These are phyloP conservation scores for Paramecium caudatum DNA, from an alignment of 73 alveolate genomes.

Conservation along the genomic window DNA sequence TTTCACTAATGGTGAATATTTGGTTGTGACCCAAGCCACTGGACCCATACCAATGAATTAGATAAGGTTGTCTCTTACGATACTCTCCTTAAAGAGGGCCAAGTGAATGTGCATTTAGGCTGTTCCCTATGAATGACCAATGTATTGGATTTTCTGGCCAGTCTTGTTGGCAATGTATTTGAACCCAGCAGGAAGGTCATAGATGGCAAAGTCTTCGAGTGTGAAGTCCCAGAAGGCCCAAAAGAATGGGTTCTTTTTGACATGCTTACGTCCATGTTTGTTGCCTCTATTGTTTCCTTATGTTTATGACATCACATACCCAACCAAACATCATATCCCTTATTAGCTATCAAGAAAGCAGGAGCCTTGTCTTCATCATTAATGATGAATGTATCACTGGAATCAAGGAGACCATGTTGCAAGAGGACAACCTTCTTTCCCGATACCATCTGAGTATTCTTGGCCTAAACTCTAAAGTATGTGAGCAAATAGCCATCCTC, in stretches of 20 bases:
- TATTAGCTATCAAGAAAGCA: constrained; percentile 83
- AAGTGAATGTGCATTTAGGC: constrained; percentile 88
- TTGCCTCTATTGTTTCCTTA: constrained; percentile 88
- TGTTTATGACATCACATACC: constrained; percentile 71
- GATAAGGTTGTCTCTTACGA: constrained; percentile 69
- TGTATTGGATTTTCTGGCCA: constrained; percentile 85
- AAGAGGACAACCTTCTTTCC: constrained; percentile 88
- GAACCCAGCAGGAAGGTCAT: constrained; percentile 92
- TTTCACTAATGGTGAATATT: constrained; percentile 47
- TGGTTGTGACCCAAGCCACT: constrained; percentile 74
- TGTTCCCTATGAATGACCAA: constrained; percentile 98
- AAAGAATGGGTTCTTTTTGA: constrained; percentile 78
- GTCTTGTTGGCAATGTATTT: constrained; percentile 84
- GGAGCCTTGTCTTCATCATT: constrained; percentile 89
- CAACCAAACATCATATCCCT: constrained; percentile 96
- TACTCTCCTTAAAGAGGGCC: constrained; percentile 80
- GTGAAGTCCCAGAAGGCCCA: constrained; percentile 92
- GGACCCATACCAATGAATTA: constrained; percentile 80
- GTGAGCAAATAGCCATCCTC: constrained; percentile 94
- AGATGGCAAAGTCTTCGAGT: constrained; percentile 92
- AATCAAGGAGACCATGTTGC: constrained; percentile 94
- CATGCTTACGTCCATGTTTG: constrained; percentile 74
- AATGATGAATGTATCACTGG: constrained; percentile 90
- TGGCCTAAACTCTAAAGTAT: constrained; percentile 89
- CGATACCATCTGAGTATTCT: constrained; percentile 74